Conservation (phyloP, 2,329 filamentous ascomycete species). For the Phialophora verrucosa region DNA sequence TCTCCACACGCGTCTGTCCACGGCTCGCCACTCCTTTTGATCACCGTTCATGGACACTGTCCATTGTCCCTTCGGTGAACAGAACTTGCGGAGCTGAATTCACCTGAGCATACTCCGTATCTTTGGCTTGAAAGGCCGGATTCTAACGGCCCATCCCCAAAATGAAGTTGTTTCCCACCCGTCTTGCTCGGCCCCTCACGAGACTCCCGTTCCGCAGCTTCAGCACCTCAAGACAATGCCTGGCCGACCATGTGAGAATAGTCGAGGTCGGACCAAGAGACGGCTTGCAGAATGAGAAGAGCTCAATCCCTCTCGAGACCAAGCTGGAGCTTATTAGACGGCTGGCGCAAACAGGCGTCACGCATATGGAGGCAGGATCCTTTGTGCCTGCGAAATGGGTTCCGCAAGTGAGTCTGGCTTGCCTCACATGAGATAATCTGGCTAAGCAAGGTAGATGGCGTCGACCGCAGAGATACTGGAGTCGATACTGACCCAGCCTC, state of each 20-base stretch:
- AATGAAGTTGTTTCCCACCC: conserved; percentile 22
- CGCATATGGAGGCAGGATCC: conserved; percentile 59
- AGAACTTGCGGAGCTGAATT: not conserved
- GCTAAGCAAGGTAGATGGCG: conserved; percentile 59
- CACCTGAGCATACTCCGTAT: not conserved
- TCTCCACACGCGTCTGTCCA: conserved; percentile 14
- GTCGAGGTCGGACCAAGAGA: conserved; percentile 61
- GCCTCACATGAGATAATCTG: not conserved
- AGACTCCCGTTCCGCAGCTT: conserved; percentile 29
- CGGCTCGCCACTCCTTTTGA: not conserved
- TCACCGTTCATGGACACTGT: not conserved
- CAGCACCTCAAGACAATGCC: conserved; percentile 40
- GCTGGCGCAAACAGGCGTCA: conserved; percentile 56
- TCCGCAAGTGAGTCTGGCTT: conserved; percentile 53
- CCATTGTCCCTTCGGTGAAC: not conserved
- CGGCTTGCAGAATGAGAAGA: conserved; percentile 61
- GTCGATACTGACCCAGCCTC: conserved; percentile 58
- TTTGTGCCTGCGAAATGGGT: conserved; percentile 62
- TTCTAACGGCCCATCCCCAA: not conserved
- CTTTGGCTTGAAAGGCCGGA: not conserved
- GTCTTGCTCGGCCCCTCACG: conserved; percentile 5
- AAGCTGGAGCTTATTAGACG: conserved; percentile 58
- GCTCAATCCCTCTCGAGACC: conserved; percentile 53
- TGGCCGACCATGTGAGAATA: conserved; percentile 58
- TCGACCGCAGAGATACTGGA: conserved; percentile 67